Evolutionary conservation across 2,329 filamentous ascomycete species (phyloP).

Genomic region (Clonostachys chloroleuca): DNA sequence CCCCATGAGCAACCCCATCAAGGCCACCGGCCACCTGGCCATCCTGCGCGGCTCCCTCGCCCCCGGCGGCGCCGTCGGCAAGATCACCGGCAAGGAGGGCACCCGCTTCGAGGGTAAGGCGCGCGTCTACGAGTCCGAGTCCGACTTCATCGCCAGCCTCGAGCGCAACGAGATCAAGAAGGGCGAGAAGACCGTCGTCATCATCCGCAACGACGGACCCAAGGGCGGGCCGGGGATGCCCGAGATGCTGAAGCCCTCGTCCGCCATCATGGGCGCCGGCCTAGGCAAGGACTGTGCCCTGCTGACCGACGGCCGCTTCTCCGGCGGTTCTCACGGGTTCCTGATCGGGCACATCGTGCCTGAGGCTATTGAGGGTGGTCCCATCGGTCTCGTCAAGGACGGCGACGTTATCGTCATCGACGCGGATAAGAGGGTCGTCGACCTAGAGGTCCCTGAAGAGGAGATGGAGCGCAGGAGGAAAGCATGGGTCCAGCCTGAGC

Average conservation of each 20-base stretch:
- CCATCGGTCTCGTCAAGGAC: constrained; percentile 76
- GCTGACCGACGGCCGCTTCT: constrained; percentile 89
- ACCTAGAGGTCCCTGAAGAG: constrained; percentile 56
- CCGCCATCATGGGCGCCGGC: constrained; percentile 89
- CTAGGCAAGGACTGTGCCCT: constrained; percentile 77
- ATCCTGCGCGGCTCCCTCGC: constrained; percentile 83
- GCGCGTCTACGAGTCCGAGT: constrained; percentile 79
- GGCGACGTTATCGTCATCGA: constrained; percentile 86
- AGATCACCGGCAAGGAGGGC: constrained; percentile 95
- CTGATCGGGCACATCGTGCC: constrained; percentile 92
- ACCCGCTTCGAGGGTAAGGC: constrained; percentile 76
- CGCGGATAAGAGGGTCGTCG: constrained; percentile 74
- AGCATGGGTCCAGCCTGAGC: constrained; percentile 67
- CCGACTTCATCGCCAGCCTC: constrained; percentile 73
- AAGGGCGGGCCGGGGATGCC: constrained; percentile 95
- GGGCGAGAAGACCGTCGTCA: constrained; percentile 78
- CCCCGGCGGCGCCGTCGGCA: constrained; percentile 82
- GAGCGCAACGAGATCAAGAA: constrained; percentile 75
- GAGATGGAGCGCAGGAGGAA: constrained; percentile 62
- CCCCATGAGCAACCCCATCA: constrained; percentile 78
- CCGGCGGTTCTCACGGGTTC: constrained; percentile 84
- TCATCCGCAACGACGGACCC: constrained; percentile 91
- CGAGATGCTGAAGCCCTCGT: constrained; percentile 83
- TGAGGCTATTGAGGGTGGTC: constrained; percentile 84
- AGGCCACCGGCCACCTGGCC: constrained; percentile 81